Evolutionary conservation across 2,329 filamentous ascomycete genomes (phyloP), one percentile per base, ranked within the genome.

Genomic region (Diaporthe sp.): DNA sequence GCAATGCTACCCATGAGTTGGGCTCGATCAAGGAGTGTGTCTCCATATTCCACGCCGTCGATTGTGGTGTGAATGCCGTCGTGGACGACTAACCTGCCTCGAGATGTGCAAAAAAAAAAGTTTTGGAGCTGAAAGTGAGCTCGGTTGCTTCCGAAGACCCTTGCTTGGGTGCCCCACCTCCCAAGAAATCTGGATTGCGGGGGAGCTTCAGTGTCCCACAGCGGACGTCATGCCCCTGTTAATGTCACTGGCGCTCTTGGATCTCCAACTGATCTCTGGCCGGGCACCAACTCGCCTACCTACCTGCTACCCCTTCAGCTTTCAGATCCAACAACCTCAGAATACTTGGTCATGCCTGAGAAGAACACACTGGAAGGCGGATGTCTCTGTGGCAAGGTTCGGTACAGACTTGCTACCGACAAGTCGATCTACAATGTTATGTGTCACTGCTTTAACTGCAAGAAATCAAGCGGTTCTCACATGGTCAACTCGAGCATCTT

Each of bases 1-100:
- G 87, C 62, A 93, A 83, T 61, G 87, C 89, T 12, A 90, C 88
- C 91, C 91, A 93, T 74, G 88, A 86, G 81, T 92, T 87, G 77
- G 91, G 89, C 79, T 90, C 86, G 25, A 91, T 85, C 31, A 89
- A 77, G 4, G 84, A 85, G 72, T 85, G 82, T 86, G 87, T 87
- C 49, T 55, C 74, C 74, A 77, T 76, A 13, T 53, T 75, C 19
- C 31, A 39, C 44, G 37, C 44, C 75, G 55, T 53, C 25, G 46
- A 44, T 25, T n/a, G 31, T 39, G 34, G 44, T 61, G n/a, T 10
- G 9, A 42, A 25, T 25, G 12, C 4, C 25, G 13, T 61, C 42
- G 25, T n/a, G 51, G 9, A 34, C 6, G 10, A 37, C 34, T 4
- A 17, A 42, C 15, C 17, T 15, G 31, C 31, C 10, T n/a, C 28